phyloP scores from a whole-genome alignment of 352 stramenopile genomes.

The Pythium coloratum region DNA sequence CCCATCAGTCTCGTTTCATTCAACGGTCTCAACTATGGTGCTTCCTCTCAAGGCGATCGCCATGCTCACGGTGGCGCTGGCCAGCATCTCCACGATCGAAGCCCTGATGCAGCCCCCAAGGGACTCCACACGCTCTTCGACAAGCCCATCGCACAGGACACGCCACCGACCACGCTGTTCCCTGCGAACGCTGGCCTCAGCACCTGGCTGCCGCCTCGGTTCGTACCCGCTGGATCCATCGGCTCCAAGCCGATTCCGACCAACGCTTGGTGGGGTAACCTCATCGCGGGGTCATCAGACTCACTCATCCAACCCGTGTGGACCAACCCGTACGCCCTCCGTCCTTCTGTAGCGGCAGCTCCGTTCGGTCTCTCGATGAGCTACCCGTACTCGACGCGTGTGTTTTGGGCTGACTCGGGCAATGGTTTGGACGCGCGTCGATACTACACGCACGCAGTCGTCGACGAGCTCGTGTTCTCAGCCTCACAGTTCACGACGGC shows the following conservation, averaged over 20 bases:
- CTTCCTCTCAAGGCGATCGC: too few relatives aligned
- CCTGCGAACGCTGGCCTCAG: too few relatives aligned
- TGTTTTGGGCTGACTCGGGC: constrained; percentile 50
- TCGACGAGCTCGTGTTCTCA: neutral
- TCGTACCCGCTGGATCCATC: neutral
- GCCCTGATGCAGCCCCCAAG: too few relatives aligned
- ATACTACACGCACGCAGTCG: constrained; percentile 35
- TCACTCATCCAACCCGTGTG: constrained; percentile 46
- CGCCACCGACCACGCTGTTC: too few relatives aligned
- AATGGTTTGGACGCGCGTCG: constrained; percentile 44
- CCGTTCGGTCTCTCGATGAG: constrained; percentile 52
- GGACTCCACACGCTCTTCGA: too few relatives aligned
- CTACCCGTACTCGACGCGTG: constrained; percentile 56
- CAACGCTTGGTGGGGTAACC: constrained; percentile 32
- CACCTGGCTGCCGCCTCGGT: neutral
- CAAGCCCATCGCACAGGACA: too few relatives aligned
- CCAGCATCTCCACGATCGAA: too few relatives aligned
- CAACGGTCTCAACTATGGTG: too few relatives aligned
- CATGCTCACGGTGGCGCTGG: too few relatives aligned
- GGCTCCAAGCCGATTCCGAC: neutral
- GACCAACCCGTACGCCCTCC: constrained; percentile 59
- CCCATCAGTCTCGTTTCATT: too few relatives aligned
- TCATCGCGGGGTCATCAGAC: constrained; percentile 50
- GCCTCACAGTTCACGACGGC: neutral
- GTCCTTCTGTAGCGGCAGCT: constrained; percentile 33